These are phyloP conservation scores for Corrigiola litoralis DNA, from an alignment of 179 eudicot species.

Conservation along the genomic window DNA sequence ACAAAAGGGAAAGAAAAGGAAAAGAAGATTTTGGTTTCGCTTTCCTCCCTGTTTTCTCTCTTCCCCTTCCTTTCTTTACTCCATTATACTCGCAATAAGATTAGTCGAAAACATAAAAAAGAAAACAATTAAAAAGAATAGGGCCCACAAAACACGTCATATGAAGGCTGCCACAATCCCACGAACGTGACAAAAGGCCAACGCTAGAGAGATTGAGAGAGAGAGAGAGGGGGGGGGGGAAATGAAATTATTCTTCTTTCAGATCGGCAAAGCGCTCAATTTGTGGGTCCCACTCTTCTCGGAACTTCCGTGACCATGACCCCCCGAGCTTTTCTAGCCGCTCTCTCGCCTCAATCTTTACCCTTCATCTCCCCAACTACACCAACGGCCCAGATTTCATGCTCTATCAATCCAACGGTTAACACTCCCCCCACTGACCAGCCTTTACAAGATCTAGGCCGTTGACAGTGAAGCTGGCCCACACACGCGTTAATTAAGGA, in stretches of 20 bases:
- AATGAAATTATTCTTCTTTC: slow-evolving; percentile 5
- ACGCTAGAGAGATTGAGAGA: slow-evolving; percentile 5
- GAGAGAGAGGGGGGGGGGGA: neutral
- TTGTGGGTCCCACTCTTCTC: slow-evolving; percentile 28
- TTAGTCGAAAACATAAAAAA: neutral
- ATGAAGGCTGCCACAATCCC: slow-evolving; percentile 29
- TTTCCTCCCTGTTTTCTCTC: neutral
- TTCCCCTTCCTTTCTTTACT: neutral
- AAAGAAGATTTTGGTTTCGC: neutral
- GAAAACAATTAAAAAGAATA: neutral
- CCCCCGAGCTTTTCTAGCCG: slow-evolving; percentile 12
- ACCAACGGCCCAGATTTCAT: neutral
- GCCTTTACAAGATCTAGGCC: slow-evolving; percentile 5
- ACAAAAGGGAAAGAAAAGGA: neutral
- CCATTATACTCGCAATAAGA: neutral
- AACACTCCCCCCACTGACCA: neutral
- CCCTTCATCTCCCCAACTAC: neutral
- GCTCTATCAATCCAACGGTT: slow-evolving; percentile 4
- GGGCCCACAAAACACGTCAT: slow-evolving; percentile 22
- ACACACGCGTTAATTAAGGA: slow-evolving; percentile 18
- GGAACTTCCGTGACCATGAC: slow-evolving; percentile 35
- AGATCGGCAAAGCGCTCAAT: slow-evolving; percentile 28
- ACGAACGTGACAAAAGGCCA: slow-evolving; percentile 32
- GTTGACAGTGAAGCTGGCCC: slow-evolving; percentile 3
- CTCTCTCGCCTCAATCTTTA: slow-evolving; percentile 21